Evolutionary conservation across 2,329 filamentous ascomycete genomes (phyloP).

Genomic region (Lachnellula willkommii): DNA sequence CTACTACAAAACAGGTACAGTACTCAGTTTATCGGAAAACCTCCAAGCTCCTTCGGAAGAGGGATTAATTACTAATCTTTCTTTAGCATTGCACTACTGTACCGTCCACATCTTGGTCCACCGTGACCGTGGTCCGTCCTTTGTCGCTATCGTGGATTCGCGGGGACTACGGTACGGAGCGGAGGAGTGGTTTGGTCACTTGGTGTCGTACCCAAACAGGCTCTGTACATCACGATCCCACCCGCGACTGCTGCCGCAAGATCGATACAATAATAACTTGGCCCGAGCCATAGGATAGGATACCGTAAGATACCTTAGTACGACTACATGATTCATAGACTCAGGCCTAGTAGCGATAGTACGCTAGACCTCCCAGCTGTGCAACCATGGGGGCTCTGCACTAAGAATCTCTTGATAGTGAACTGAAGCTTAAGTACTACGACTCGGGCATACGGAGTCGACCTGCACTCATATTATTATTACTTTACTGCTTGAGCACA

Average conservation of each 20-base stretch:
- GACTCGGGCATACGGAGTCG: constrained; percentile 12
- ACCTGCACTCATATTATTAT: no score
- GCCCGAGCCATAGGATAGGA: no score
- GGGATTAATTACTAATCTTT: not conserved
- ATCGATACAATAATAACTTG: constrained; percentile 9
- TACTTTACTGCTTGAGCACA: not conserved
- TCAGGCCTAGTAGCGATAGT: no score
- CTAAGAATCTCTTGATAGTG: not conserved
- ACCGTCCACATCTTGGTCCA: not conserved
- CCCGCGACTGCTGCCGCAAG: constrained; percentile 11
- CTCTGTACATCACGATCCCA: constrained; percentile 8
- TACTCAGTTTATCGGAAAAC: no score
- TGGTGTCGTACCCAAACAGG: not conserved
- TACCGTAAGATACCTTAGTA: no score
- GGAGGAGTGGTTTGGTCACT: no score
- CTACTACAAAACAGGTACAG: no score
- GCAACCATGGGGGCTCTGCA: not conserved
- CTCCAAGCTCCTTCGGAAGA: no score
- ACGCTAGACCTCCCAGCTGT: no score
- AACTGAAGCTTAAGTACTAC: constrained; percentile 11
- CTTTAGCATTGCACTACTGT: not conserved
- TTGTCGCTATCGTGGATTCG: not conserved
- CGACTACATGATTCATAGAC: no score
- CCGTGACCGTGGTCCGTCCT: not conserved
- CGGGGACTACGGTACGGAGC: no score